phyloP scores from a whole-genome alignment of 2,329 filamentous ascomycete species.

The Diaporthe sp. region DNA sequence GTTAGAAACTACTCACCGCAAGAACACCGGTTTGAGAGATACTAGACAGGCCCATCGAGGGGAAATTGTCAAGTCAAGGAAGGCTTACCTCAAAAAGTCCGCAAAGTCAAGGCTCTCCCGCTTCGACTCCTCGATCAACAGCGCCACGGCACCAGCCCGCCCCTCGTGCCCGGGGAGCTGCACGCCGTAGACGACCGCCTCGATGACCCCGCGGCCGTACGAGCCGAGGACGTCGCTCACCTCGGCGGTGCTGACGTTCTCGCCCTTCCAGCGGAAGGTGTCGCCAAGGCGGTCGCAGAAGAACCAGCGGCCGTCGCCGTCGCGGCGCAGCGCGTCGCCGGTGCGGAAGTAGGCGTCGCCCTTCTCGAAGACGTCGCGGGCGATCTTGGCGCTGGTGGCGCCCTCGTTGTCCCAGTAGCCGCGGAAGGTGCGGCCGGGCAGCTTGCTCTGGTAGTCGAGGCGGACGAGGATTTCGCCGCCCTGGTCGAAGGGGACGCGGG shows the following conservation, averaged over 20 bases:
- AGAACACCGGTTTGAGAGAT: background rate
- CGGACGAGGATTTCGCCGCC: constrained; percentile 84
- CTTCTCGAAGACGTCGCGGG: constrained; percentile 74
- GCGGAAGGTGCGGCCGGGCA: constrained; percentile 69
- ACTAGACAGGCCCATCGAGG: background rate
- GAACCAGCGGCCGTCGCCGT: constrained; percentile 75
- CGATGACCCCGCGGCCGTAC: constrained; percentile 67
- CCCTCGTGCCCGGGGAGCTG: constrained; percentile 76
- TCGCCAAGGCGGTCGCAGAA: constrained; percentile 80
- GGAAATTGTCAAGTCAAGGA: background rate
- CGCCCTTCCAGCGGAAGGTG: constrained; percentile 82
- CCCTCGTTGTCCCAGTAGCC: constrained; percentile 79
- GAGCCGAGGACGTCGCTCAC: constrained; percentile 74
- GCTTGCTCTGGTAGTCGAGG: constrained; percentile 55
- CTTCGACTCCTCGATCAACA: constrained; percentile 67
- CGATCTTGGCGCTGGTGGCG: constrained; percentile 77
- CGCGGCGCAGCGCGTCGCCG: constrained; percentile 75
- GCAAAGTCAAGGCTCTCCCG: constrained; percentile 69
- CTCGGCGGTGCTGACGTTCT: constrained; percentile 77
- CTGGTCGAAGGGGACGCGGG: constrained; percentile 72
- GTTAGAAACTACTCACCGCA: background rate
- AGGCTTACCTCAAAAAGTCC: constrained; percentile 66
- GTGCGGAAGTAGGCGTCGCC: constrained; percentile 79
- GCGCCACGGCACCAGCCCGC: constrained; percentile 74
- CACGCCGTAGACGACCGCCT: constrained; percentile 81